Evolutionary conservation across 2,329 filamentous ascomycete species (phyloP), one percentile per base, ranked within the genome.

Genomic region (Alternaria viburni): DNA sequence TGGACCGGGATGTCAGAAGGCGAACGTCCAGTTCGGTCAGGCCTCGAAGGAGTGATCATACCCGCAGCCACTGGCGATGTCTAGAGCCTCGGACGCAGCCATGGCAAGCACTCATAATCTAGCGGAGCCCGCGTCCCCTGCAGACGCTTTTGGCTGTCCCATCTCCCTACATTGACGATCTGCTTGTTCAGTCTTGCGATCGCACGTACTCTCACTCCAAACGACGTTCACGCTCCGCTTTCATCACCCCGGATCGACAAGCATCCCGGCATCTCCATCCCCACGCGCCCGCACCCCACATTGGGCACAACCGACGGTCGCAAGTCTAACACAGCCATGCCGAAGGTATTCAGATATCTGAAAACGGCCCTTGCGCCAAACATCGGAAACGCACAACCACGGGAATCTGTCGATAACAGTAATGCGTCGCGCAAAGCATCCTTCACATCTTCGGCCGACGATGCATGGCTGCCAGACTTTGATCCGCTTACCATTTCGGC

Each of bases 401-500:
- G 66, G 19, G 54, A 57, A 13, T 71, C 67, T 25, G 51, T 69
- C 32, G 68, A 74, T 1, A 65, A 64, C 15, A 61, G 71, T 49
- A 61, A 70, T 23, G 63, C 64, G 3, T 64, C 65, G 19, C 63
- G 73, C 43, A 76, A 77, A 44, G 64, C 69, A 15, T 77, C 74
- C 2, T 75, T 73, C 51, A 71, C 73, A 15, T 77, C 75, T 15
- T 73, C 69, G 17, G 69, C 64, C 57, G 67, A 69, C 41, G 68
- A 70, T 32, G 65, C 58, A 44, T 74, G 69, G 47, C 57, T 73
- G 10, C 68, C 74, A 25, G 74, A 77, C 11, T 77, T 78, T 64
- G 75, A 79, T 59, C 77, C 74, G 5, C 74, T 79, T 26, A 67
- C 70, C 2, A 64, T 69, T 1, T 74, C 76, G 5, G 77, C 76